phyloP scores from a whole-genome alignment of 169 alveolate species.

The Besnoitia besnoiti region DNA sequence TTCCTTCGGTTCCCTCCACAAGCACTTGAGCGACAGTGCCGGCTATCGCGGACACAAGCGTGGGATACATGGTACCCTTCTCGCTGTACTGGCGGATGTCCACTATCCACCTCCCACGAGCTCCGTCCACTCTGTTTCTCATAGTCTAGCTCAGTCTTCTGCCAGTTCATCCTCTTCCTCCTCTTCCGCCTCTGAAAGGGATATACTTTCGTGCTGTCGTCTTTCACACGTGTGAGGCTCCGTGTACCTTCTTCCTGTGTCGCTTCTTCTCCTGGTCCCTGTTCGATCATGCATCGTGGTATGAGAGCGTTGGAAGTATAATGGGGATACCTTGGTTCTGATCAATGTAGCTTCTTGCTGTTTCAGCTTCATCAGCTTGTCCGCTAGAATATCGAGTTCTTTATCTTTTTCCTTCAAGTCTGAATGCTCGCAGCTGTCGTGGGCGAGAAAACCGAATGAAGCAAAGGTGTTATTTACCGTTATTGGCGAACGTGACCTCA shows the following conservation, averaged over 20 bases:
- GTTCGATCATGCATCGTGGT: neutral
- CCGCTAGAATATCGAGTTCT: slow-evolving; percentile 60
- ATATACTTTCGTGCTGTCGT: too few relatives aligned
- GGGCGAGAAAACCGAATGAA: neutral
- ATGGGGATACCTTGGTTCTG: neutral
- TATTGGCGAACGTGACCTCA: slow-evolving; percentile 55
- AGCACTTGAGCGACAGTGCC: too few relatives aligned
- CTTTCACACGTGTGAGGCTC: too few relatives aligned
- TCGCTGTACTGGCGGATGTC: too few relatives aligned
- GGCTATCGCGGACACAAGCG: too few relatives aligned
- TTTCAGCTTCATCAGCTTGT: slow-evolving; percentile 56
- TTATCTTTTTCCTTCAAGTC: slow-evolving; percentile 61
- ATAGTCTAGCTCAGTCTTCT: neutral
- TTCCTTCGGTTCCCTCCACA: too few relatives aligned
- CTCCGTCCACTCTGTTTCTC: neutral
- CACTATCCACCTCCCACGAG: too few relatives aligned
- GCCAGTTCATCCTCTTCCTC: slow-evolving; percentile 26
- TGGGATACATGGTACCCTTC: too few relatives aligned
- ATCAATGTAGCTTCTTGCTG: slow-evolving; percentile 47
- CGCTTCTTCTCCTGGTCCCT: slow-evolving; percentile 4
- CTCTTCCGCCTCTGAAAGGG: slow-evolving; percentile 25
- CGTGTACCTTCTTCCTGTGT: neutral
- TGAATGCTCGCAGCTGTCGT: neutral
- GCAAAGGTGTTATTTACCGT: slow-evolving; percentile 19
- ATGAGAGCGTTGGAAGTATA: neutral